Evolutionary conservation across 129 eudicot genomes (phyloP), one percentile per base, ranked within the genome.

Genomic region (Lactuca saligna): DNA sequence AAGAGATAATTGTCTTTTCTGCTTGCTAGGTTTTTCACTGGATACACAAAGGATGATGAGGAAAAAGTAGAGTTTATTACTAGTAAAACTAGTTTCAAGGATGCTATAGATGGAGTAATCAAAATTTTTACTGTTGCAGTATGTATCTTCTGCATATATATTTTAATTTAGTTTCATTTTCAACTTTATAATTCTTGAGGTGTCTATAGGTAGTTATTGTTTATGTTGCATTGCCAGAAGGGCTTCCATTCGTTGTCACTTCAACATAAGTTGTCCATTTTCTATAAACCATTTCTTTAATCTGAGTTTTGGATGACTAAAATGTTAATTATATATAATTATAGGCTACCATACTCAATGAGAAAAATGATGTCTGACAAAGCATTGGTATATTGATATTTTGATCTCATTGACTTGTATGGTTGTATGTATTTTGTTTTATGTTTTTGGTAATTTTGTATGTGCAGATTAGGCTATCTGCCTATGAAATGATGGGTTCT

Each of bases 1-100:
- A n/a, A n/a, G n/a, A n/a, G n/a, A n/a, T 4, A 31, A 75, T 31
- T 33, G 9, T 59, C 31, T 59, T 48, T 39, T 32, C 29, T 15
- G 17, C 3, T 77, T 50, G 2, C 16, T 72, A 92, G 98, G 79
- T 92, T 63, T 75, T 92, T 92, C 65, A 20, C 20, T 20, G 20
- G 20, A 20, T 20, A 20, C 20, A 20, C 20, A 20, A 1, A 20
- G 20, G 20, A 20, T 20, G 20, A 20, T 20, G 20, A 20, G 20
- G 20, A 1, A 20, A 20, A 20, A 20, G 0, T 20, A 20, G 20
- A 20, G 20, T 20, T 20, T 20, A 20, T 20, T 20, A 1, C 20
- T 20, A 1, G 20, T 20, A 20, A 20, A 20, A 20, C 20, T 20
- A 20, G 20, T 20, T 0, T 20, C 20, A 20, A 20, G 20, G 1